Conservation (phyloP, 305 asterid species). For the Fraxinus sp. region DNA sequence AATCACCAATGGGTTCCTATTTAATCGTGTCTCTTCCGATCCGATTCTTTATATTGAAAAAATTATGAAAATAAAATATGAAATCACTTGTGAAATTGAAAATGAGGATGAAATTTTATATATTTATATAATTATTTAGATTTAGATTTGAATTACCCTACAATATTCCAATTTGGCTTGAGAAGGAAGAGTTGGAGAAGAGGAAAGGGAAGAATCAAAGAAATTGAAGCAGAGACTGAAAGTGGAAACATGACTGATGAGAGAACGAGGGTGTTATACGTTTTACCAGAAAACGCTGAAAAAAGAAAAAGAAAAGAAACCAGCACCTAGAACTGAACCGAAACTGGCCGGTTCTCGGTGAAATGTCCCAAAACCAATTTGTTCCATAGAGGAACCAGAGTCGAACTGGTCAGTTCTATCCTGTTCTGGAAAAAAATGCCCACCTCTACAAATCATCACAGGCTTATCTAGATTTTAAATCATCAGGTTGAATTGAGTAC, state of each 20-base stretch:
- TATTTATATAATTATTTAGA: neutral
- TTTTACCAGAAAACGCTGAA: neutral
- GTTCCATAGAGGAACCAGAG: neutral
- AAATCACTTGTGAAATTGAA: neutral
- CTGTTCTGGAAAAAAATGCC: neutral
- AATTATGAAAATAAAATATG: neutral
- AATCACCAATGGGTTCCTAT: neutral
- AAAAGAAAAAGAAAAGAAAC: neutral
- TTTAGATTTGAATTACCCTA: neutral
- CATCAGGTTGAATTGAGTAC: neutral
- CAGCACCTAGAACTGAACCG: neutral
- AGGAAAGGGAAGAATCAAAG: neutral
- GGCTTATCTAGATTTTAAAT: neutral
- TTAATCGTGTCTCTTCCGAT: neutral
- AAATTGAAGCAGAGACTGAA: neutral
- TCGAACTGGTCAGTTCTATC: neutral
- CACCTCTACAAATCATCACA: neutral
- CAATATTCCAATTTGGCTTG: neutral
- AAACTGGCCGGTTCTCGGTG: neutral
- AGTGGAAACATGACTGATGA: neutral
- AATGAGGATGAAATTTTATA: neutral
- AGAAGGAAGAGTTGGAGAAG: neutral
- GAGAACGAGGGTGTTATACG: neutral
- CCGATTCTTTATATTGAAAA: neutral
- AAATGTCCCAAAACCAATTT: neutral